Conservation (phyloP, 495 filamentous ascomycete species). For the Staphylotrichum tortipilum region DNA sequence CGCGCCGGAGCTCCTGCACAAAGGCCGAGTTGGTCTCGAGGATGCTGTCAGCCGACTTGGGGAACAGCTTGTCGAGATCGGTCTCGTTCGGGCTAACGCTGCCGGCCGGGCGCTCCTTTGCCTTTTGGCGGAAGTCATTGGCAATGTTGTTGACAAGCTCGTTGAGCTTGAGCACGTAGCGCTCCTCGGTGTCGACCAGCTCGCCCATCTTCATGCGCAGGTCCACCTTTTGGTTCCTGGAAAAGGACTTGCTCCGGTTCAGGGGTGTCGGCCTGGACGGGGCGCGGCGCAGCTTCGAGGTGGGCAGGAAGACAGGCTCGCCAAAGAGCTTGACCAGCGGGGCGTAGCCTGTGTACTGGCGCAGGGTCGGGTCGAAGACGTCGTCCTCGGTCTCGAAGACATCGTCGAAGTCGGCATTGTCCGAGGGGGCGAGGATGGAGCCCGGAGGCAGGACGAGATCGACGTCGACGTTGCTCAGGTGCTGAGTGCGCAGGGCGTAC, state of each 20-base stretch:
- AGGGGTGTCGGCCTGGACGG: slow-evolving; percentile 77
- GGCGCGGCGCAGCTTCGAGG: slow-evolving; percentile 74
- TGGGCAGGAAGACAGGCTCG: slow-evolving; percentile 76
- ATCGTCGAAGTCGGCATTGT: slow-evolving; percentile 42
- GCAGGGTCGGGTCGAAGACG: slow-evolving; percentile 47
- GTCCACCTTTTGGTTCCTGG: slow-evolving; percentile 71
- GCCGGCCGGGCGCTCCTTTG: slow-evolving; percentile 44
- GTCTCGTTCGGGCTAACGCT: slow-evolving; percentile 66
- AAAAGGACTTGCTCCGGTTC: slow-evolving; percentile 62
- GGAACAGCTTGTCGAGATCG: slow-evolving; percentile 70
- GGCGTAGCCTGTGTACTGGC: slow-evolving; percentile 67
- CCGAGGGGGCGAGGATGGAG: slow-evolving; percentile 54
- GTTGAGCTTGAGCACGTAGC: slow-evolving; percentile 79
- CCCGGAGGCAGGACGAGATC: slow-evolving; percentile 77
- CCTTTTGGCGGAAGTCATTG: slow-evolving; percentile 62
- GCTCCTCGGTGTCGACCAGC: slow-evolving; percentile 84
- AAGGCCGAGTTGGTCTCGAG: slow-evolving; percentile 72
- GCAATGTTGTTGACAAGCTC: slow-evolving; percentile 69
- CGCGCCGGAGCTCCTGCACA: slow-evolving; percentile 58
- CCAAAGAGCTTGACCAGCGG: slow-evolving; percentile 70
- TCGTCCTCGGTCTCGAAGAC: slow-evolving; percentile 50
- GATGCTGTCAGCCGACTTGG: slow-evolving; percentile 66
- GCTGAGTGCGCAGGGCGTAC: slow-evolving; percentile 64
- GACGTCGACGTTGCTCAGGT: slow-evolving; percentile 73
- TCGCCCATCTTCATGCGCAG: slow-evolving; percentile 86